Evolutionary conservation across 108 stramenopile genomes (phyloP).

Genomic region (Nannochloropsis granulata): DNA sequence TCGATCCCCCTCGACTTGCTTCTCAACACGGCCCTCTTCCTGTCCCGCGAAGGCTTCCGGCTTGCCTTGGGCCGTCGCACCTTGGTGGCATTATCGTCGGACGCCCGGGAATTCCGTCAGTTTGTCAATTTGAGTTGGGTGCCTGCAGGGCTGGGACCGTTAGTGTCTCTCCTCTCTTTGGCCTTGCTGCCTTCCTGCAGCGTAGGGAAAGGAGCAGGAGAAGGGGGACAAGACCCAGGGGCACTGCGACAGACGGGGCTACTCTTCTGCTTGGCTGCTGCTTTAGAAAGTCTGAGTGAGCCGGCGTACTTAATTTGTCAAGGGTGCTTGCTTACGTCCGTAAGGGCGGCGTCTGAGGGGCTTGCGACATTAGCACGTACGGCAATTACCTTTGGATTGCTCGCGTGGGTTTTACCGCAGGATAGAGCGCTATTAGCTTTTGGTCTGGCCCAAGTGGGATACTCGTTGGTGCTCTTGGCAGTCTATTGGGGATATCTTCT

Average conservation of each 20-base stretch:
- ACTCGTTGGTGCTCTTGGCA: neutral
- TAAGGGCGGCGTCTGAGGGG: neutral
- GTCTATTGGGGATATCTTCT: neutral
- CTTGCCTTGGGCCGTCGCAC: constrained; percentile 15
- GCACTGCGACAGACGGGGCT: constrained; percentile 3
- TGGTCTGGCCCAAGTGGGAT: neutral
- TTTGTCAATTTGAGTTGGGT: constrained; percentile 24
- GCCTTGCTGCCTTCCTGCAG: neutral
- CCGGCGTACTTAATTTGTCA: constrained; percentile 22
- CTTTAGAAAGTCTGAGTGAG: constrained; percentile 25
- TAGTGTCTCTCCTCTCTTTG: neutral
- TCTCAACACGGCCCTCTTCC: constrained; percentile 32
- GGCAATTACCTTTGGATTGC: neutral
- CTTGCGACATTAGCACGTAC: neutral
- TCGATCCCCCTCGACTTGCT: constrained; percentile 33
- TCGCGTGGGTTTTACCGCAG: neutral
- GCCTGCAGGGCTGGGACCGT: constrained; percentile 2
- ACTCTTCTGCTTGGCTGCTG: constrained; percentile 19
- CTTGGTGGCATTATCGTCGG: neutral
- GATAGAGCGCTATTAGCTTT: neutral
- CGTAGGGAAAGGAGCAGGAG: neutral
- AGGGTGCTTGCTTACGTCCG: constrained; percentile 1
- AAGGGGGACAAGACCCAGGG: neutral
- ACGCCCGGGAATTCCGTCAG: neutral
- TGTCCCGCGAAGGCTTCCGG: constrained; percentile 34